Evolutionary conservation across 768 basidiomycete species (phyloP).

Genomic region (Phlebiopsis flavidoalba): DNA sequence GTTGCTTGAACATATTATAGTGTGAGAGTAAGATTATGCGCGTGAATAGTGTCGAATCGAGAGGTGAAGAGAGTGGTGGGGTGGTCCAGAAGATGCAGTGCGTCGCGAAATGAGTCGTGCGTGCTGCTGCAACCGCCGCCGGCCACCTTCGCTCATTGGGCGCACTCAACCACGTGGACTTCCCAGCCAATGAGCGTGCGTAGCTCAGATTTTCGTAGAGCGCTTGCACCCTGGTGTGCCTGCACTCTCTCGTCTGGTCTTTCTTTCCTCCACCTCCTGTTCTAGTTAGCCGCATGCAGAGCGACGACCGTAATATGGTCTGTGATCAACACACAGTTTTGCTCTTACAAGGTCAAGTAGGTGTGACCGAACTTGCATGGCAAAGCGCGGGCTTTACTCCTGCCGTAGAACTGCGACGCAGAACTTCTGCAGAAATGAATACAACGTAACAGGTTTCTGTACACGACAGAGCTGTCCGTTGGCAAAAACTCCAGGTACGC

Average conservation of each 20-base stretch:
- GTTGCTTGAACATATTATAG: not conserved
- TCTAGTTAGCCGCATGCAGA: constrained; percentile 51
- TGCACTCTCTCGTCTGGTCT: not conserved
- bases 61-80: not conserved
- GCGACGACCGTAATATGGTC: constrained; percentile 99
- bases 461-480: constrained; percentile 93
- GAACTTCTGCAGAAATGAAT: constrained; percentile 98
- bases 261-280: not conserved
- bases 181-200: constrained; percentile 1
- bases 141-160: not conserved
- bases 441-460: constrained; percentile 96
- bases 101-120: not conserved
- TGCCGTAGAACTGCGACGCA: constrained; percentile 77
- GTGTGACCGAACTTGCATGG: constrained; percentile 23
- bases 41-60: not conserved
- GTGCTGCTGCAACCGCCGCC: not conserved
- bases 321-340: constrained; percentile 91
- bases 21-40: not conserved
- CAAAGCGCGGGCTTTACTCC: not conserved
- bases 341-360: constrained; percentile 99
- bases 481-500: constrained; percentile 90
- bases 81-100: not conserved
- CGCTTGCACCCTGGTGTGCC: constrained; percentile 1
- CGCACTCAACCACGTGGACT: constrained; percentile 1
- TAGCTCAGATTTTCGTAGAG: constrained; percentile 4